Base-by-base conservation (phyloP, 2,329 filamentous ascomycete genomes). In the Neoarthrinium moseri region DNA sequence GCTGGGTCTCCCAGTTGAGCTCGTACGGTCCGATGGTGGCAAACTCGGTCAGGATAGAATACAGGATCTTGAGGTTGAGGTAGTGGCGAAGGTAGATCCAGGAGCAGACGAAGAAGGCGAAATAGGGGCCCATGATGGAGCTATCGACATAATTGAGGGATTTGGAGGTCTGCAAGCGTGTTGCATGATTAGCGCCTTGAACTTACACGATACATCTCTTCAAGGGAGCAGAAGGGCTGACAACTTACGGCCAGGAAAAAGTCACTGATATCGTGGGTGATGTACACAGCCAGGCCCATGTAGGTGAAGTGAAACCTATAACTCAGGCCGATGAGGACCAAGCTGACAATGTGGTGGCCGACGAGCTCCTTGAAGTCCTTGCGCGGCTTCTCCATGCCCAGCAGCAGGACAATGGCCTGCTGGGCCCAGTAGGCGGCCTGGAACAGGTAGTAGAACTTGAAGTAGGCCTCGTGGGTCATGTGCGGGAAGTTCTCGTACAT, bases 231-330 rank as follows among this genome's bases (percentile, higher is more conserved):
- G 35, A 12, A 20, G 8, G 24, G 26, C 23, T 29, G 24, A 42
- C 17, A 38, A 70, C 85, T 70, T 80, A 91, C 88, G 29, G 92
- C 91, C 35, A 96, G 79, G 80, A 96, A 96, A 71, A 96, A 96
- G 67, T 96, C 91, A 49, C 86, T 91, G 51, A 96, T 88, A 63
- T 97, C 91, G 68, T 95, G 90, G 8, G 91, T 96, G 51, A 94
- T 90, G 68, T 96, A 97, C 26, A 97, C 90, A 17, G 90, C 89
- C 45, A 96, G 71, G 21, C 91, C 91, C 65, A 97, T 95, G 69
- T 96, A 92, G 17, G 91, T 95, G 67, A 96, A 97, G 70, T 97
- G 91, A 75, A 96, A 97, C 50, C 90, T 84, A 71, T 96, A 97
- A 72, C 88, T 94, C 61, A 92, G 72, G 48, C 71, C 86, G 56